phyloP scores from a whole-genome alignment of 73 alveolate species.

The Tetrahymena elliotti region DNA sequence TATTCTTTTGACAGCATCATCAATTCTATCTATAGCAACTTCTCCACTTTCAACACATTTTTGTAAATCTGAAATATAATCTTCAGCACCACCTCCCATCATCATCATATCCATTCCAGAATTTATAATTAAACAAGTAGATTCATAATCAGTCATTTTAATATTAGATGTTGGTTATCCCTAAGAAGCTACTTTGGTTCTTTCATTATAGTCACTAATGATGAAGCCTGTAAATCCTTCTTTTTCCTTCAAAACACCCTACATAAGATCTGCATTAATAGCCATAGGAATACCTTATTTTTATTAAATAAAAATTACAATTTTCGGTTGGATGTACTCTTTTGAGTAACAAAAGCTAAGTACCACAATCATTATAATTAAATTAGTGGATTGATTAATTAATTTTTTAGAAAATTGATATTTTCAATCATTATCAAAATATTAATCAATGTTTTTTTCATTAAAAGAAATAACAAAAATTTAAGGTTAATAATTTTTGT shows the following conservation, averaged over 20 bases:
- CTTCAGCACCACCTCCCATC: constrained; percentile 22
- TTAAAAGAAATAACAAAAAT: too few species aligned
- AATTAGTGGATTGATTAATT: too few species aligned
- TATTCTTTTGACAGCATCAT: constrained; percentile 55
- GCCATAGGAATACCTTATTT: constrained; percentile 33
- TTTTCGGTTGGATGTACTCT: too few species aligned
- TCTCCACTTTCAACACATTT: constrained; percentile 3
- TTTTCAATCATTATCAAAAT: too few species aligned
- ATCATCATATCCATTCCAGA: constrained; percentile 56
- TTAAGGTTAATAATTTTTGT: neutral
- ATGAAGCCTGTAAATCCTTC: constrained; percentile 42
- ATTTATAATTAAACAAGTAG: constrained; percentile 18
- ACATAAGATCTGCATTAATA: constrained; percentile 21
- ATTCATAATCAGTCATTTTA: constrained; percentile 14
- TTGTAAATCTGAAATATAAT: neutral
- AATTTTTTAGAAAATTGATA: too few species aligned
- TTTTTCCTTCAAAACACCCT: constrained; percentile 11
- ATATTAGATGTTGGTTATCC: constrained; percentile 44
- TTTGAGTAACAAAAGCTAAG: neutral
- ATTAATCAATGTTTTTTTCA: too few species aligned
- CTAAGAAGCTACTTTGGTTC: constrained; percentile 14
- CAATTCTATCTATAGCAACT: constrained; percentile 16
- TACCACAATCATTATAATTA: too few species aligned
- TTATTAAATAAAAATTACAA: neutral
- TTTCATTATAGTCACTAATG: constrained; percentile 44